These are phyloP conservation scores for Wickerhamomyces kurtzmanii DNA, from an alignment of 805 yeast genomes.

Conservation along the genomic window DNA sequence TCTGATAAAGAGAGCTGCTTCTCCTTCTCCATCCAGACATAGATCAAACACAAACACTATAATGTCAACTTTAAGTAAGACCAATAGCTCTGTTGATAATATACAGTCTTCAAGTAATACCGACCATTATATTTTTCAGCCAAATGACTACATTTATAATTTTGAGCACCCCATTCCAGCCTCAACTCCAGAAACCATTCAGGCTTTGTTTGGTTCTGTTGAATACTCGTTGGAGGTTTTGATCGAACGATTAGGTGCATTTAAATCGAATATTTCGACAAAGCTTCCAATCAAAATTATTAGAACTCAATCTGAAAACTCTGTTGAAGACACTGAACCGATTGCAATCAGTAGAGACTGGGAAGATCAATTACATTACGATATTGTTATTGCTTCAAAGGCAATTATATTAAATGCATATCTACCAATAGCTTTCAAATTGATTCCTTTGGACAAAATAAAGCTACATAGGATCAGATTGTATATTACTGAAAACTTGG, in stretches of 20 bases:
- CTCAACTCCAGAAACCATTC: conserved; percentile 70
- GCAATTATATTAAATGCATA: conserved; percentile 76
- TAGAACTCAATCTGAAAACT: conserved; percentile 67
- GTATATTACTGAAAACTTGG: conserved; percentile 80
- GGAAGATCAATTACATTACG: conserved; percentile 89
- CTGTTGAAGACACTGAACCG: conserved; percentile 87
- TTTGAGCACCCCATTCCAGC: conserved; percentile 86
- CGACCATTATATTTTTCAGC: conserved; percentile 43
- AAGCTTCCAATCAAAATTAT: conserved; percentile 55
- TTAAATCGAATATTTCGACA: conserved; percentile 67
- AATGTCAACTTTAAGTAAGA: conserved; percentile 6
- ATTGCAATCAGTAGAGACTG: conserved; percentile 84
- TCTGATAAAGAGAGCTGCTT: conserved; percentile 14
- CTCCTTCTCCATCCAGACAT: conserved; percentile 13
- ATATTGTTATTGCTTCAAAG: conserved; percentile 85
- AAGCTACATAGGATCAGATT: conserved; percentile 79
- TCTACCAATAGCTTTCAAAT: conserved; percentile 74
- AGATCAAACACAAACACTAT: conserved; percentile 4
- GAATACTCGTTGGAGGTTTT: conserved; percentile 58
- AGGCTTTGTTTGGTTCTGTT: conserved; percentile 76
- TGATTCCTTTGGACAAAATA: conserved; percentile 80
- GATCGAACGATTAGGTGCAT: conserved; percentile 74
- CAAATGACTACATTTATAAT: conserved; percentile 89
- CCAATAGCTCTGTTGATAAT: conserved; percentile 1
- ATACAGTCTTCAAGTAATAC: conserved; percentile 5